A percentile compares a stretch with the other conserved stretches of the same genome.
Evolutionary conservation across 2,329 filamentous ascomycete species (phyloP).

Genomic region (Cadophora gregata): DNA sequence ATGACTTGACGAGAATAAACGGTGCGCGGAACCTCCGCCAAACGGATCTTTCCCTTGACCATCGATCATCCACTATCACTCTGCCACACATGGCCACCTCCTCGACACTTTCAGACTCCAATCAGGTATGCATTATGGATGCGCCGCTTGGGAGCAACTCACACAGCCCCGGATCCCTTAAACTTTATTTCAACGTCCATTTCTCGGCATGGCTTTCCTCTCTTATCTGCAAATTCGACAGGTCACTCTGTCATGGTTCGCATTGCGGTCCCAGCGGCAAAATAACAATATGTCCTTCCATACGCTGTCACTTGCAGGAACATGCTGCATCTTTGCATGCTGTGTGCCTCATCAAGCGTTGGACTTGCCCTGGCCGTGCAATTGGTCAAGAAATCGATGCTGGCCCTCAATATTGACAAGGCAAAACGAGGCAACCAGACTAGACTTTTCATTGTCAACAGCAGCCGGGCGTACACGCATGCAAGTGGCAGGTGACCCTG

Average conservation of each 20-base stretch:
- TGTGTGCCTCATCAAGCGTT: conserved; percentile 13
- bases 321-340: conserved; percentile 22
- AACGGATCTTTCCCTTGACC: neutral
- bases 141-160: conserved; percentile 1
- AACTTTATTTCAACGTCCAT: conserved; percentile 31
- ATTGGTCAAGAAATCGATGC: neutral
- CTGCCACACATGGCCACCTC: neutral
- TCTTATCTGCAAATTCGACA: conserved; percentile 16
- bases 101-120: neutral
- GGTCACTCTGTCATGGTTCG: conserved; percentile 26
- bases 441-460: conserved; percentile 31
- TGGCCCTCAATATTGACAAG: conserved; percentile 23
- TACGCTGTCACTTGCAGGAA: conserved; percentile 29
- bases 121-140: neutral
- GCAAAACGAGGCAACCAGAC: conserved; percentile 38
- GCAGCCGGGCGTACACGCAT: conserved; percentile 21
- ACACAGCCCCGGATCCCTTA: conserved; percentile 12
- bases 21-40: conserved; percentile 2
- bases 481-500: conserved; percentile 31
- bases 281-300: conserved; percentile 15
- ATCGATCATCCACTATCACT: neutral
- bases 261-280: conserved; percentile 20
- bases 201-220: neutral
- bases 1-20: neutral
- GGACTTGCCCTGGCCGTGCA: conserved; percentile 19